phyloP scores from a whole-genome alignment of 805 yeast species.

The Yarrowia deformans region DNA sequence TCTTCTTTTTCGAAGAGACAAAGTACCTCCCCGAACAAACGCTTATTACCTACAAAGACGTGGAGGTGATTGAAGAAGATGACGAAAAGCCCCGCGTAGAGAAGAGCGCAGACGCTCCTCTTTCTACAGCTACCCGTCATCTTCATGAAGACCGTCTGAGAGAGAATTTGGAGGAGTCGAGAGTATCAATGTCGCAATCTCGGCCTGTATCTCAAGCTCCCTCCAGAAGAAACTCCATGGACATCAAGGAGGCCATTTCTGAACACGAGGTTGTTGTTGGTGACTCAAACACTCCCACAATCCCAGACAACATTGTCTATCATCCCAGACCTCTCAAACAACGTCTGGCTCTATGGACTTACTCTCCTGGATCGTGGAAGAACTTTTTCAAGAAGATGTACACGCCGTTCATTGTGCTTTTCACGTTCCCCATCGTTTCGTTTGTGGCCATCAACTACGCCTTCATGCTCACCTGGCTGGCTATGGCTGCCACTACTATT shows the following conservation, averaged over 20 bases:
- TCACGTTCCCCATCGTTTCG: constrained; percentile 40
- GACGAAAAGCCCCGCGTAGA: background rate
- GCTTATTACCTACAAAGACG: constrained; percentile 9
- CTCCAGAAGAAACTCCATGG: constrained; percentile 29
- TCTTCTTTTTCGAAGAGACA: constrained; percentile 45
- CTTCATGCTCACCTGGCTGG: constrained; percentile 41
- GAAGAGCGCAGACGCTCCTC: constrained; percentile 19
- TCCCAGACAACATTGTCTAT: constrained; percentile 17
- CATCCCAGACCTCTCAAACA: constrained; percentile 30
- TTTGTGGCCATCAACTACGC: constrained; percentile 41
- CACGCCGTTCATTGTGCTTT: constrained; percentile 39
- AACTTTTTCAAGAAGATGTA: constrained; percentile 36
- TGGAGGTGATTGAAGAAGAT: constrained; percentile 15
- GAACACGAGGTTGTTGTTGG: constrained; percentile 4
- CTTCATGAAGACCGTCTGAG: constrained; percentile 12
- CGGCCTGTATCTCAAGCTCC: constrained; percentile 29
- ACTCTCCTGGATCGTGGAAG: constrained; percentile 35
- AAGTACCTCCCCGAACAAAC: constrained; percentile 39
- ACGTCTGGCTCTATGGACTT: constrained; percentile 35
- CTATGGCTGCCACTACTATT: constrained; percentile 39
- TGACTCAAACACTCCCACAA: constrained; percentile 1
- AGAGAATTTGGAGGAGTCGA: constrained; percentile 9
- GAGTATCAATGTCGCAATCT: constrained; percentile 13
- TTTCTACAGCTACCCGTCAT: constrained; percentile 23
- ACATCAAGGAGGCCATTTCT: constrained; percentile 6